These are phyloP conservation scores for Cryphonectria naterciae DNA, from an alignment of 2,329 filamentous ascomycete genomes.

Conservation along the genomic window DNA sequence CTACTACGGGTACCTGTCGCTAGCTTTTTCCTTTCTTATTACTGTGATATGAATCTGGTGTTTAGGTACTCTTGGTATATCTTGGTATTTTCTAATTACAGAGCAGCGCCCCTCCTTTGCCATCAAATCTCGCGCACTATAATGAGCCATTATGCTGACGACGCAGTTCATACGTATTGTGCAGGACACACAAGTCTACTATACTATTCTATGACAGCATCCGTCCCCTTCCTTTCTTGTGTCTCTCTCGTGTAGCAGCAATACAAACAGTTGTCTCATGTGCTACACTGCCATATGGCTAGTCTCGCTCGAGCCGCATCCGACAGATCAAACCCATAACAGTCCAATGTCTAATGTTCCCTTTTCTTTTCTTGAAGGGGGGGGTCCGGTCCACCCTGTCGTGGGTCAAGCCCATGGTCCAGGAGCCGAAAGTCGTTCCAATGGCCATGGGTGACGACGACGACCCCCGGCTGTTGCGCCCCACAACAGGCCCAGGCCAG, in stretches of 20 bases:
- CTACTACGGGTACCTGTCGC: neutral
- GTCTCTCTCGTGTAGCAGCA: neutral
- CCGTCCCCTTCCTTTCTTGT: neutral
- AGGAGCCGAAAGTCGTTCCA: constrained; percentile 19
- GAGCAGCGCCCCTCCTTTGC: neutral
- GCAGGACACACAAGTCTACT: neutral
- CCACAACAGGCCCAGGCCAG: constrained; percentile 15
- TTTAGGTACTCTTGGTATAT: neutral
- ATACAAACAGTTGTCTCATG: neutral
- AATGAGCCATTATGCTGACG: neutral
- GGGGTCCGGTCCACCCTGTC: constrained; percentile 16
- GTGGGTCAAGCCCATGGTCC: constrained; percentile 19
- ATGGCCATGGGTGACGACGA: constrained; percentile 22
- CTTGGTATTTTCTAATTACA: constrained; percentile 2
- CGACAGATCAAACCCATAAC: neutral
- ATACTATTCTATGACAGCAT: neutral
- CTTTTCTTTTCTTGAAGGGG: neutral
- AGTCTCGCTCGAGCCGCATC: constrained; percentile 2
- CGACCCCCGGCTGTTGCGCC: constrained; percentile 15
- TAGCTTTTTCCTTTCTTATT: neutral
- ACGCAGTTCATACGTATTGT: neutral
- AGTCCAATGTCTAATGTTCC: constrained; percentile 7
- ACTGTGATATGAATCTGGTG: neutral
- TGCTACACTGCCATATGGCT: neutral
- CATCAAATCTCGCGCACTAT: constrained; percentile 2